These are phyloP conservation scores for Puccinia polysora DNA, from an alignment of 1,284 basidiomycete species.

Conservation along the genomic window DNA sequence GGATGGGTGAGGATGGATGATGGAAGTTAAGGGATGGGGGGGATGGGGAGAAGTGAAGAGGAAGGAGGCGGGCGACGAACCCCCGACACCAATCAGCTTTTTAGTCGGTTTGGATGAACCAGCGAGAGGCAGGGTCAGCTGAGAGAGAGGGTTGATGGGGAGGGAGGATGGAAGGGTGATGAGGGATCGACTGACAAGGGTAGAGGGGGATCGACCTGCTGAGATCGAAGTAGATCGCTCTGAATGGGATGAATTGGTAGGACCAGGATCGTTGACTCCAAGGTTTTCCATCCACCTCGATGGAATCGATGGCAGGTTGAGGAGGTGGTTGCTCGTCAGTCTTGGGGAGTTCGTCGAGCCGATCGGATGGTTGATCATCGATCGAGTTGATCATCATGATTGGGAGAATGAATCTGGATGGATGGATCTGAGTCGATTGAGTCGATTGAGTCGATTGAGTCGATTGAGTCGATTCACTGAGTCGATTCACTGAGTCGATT, in stretches of 20 bases:
- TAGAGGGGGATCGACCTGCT: constrained; percentile 73
- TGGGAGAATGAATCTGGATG: too few species aligned
- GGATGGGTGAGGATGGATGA: neutral
- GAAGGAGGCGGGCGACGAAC: constrained; percentile 12
- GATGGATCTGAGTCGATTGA: too few species aligned
- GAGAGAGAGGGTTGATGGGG: neutral
- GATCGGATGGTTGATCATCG: too few species aligned
- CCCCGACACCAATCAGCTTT: constrained; percentile 40
- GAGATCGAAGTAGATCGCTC: constrained; percentile 75
- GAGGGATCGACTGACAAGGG: constrained; percentile 8
- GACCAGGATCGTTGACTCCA: constrained; percentile 51
- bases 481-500: too few species aligned
- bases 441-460: too few species aligned
- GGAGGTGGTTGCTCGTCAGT: too few species aligned
- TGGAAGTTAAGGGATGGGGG: neutral
- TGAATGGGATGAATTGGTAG: constrained; percentile 57
- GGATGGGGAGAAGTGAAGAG: neutral
- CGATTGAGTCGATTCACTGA: too few species aligned
- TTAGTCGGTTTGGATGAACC: constrained; percentile 72
- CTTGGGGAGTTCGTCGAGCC: too few species aligned
- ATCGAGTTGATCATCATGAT: too few species aligned
- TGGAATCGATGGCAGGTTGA: too few species aligned
- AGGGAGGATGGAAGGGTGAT: neutral
- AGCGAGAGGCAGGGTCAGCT: neutral
- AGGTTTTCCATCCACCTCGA: constrained; percentile 45